These are phyloP conservation scores for Lagenaria siceraria DNA, from an alignment of 306 rosid genomes.

Conservation along the genomic window DNA sequence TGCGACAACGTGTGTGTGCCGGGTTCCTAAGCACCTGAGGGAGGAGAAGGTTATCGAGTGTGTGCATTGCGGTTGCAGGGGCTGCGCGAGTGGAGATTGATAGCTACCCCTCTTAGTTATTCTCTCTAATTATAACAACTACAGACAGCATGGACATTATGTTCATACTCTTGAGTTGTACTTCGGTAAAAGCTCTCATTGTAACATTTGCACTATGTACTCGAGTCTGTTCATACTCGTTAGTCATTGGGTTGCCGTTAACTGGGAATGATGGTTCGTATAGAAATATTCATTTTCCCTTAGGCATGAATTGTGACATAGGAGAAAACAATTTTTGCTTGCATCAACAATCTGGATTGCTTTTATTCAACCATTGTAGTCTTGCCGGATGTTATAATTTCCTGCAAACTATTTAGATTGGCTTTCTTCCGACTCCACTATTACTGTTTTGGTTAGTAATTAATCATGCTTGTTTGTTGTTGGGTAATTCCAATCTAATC, in stretches of 20 bases:
- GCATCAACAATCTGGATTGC: background rate
- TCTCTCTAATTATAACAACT: background rate
- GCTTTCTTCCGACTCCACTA: background rate
- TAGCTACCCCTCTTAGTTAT: background rate
- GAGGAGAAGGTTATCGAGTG: constrained; percentile 85
- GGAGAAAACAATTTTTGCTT: background rate
- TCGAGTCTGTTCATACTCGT: background rate
- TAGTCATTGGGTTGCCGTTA: background rate
- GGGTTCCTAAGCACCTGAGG: constrained; percentile 82
- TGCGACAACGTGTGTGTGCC: constrained; percentile 78
- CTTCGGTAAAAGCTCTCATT: background rate
- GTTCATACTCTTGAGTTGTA: background rate
- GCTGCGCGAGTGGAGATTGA: constrained; percentile 93
- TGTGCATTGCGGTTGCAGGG: constrained; percentile 81
- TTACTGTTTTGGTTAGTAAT: background rate
- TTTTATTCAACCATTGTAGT: background rate
- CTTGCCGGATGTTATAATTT: background rate
- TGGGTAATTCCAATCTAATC: too few species aligned
- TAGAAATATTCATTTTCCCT: background rate
- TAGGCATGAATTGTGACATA: background rate
- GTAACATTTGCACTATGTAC: background rate
- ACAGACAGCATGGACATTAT: background rate
- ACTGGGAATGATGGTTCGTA: background rate
- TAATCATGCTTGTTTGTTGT: too few species aligned
- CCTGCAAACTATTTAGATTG: background rate